Evolutionary conservation across 192 early-diverging fungal species (phyloP).

Genomic region (Coemansia sp.): DNA sequence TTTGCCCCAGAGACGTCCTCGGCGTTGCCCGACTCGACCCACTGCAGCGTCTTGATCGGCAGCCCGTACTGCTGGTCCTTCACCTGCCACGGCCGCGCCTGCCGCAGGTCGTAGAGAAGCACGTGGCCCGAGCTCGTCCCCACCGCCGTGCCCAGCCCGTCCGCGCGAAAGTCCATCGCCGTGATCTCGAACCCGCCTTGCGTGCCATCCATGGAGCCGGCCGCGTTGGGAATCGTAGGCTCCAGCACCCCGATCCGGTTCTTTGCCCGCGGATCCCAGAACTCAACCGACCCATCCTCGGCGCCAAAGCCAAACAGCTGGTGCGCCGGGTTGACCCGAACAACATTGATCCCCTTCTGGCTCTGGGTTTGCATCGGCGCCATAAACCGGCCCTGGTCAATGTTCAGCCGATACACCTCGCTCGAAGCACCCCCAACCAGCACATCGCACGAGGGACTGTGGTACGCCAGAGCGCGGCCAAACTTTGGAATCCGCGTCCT

Average conservation of each 20-base stretch:
- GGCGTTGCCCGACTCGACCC: conserved; percentile 55
- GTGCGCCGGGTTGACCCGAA: conserved; percentile 84
- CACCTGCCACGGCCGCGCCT: conserved; percentile 70
- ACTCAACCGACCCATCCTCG: conserved; percentile 81
- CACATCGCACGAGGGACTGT: conserved; percentile 87
- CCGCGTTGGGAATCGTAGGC: conserved; percentile 42
- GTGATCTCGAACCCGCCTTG: conserved; percentile 54
- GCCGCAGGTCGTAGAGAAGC: conserved; percentile 88
- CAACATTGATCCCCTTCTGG: conserved; percentile 61
- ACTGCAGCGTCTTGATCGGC: conserved; percentile 80
- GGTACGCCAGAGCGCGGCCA: conserved; percentile 86
- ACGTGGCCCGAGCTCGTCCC: conserved; percentile 91
- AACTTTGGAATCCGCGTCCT: conserved; percentile 91
- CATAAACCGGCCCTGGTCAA: conserved; percentile 90
- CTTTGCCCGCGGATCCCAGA: conserved; percentile 88
- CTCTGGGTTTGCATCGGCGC: conserved; percentile 70
- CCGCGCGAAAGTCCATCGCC: conserved; percentile 71
- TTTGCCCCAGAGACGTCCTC: conserved; percentile 53
- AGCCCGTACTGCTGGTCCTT: conserved; percentile 98
- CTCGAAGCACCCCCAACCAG: conserved; percentile 69
- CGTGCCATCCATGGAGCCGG: conserved; percentile 14
- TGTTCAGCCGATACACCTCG: conserved; percentile 87
- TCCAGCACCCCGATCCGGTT: conserved; percentile 68
- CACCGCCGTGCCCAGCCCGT: conserved; percentile 80
- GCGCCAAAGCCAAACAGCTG: conserved; percentile 89